Base-by-base conservation (phyloP, 805 yeast species). In the Hanseniaspora clermontiae region DNA sequence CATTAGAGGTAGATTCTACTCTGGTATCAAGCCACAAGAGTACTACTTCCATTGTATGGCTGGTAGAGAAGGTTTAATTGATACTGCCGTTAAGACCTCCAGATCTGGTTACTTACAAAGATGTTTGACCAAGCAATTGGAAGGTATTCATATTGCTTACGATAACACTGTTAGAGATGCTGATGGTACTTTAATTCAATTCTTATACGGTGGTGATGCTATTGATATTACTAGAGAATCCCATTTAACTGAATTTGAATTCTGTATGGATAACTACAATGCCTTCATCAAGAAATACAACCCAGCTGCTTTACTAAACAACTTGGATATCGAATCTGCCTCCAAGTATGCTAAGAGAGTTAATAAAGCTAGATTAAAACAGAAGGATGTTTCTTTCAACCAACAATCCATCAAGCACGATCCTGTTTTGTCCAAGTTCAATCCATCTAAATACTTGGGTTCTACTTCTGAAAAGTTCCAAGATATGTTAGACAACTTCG, bases 11-110 rank as follows among this genome's bases (percentile, higher is more conserved):
- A 85, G 99, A 64, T 93, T 93, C 82, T 95, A 88, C 70, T 88
- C 97, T 43, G 98, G 98, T 71, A 86, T 93, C 63, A 82, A 87
- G 70, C 98, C 98, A 5, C 99, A 93, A 73, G 99, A 93, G 71
- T 93, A 95, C 73, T 93, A 90, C 69, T 93, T 95, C 93, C 99
- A 93, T 74, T 93, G 97, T 77, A 93, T 93, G 98, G 98, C 99
- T 57, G 99, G 99, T 73, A 85, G 99, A 77, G 99, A 93, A 77
- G 99, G 99, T 75, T 80, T 93, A 67, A 93, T 93, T 74, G 99
- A 93, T 78, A 93, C 99, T 59, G 98, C 99, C 51, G 99, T 93
- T 61, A 93, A 93, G 74, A 93, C 99, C 10, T 87, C 97, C 20
- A 83, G 96, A 73, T 90, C 97, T 59, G 99, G 99, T 68, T 93